These are phyloP conservation scores for Calonectria crousiana DNA, from an alignment of 2,329 filamentous ascomycete species.

Conservation along the genomic window DNA sequence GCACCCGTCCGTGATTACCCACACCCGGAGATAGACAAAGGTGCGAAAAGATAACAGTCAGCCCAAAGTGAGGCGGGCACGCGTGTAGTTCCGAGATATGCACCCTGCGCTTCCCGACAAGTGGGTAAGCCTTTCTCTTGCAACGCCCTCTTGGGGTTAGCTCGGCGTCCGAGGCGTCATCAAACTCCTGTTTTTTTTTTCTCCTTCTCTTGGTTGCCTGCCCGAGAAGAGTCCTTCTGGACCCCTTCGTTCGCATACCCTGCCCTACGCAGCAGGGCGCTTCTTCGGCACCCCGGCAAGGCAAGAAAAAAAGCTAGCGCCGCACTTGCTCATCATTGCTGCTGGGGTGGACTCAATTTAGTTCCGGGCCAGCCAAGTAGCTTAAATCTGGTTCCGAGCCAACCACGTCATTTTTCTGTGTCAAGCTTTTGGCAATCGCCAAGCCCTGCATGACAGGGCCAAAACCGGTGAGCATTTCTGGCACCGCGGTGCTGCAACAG, in stretches of 20 bases:
- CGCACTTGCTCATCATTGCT: not conserved
- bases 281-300: not conserved
- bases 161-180: not conserved
- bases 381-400: not conserved
- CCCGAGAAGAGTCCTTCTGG: not conserved
- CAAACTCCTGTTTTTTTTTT: not conserved
- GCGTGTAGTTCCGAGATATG: not conserved
- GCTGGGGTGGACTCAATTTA: not conserved
- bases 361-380: not conserved
- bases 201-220: not conserved
- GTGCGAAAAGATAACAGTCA: not conserved
- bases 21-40: not conserved
- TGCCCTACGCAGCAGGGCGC: not conserved
- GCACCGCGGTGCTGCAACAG: not conserved
- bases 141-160: not conserved
- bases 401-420: conserved; percentile 8
- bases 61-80: not conserved
- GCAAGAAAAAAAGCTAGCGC: not conserved
- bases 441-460: not conserved
- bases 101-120: not conserved
- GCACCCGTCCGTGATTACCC: not conserved
- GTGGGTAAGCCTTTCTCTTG: not conserved
- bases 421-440: not conserved
- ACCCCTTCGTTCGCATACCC: not conserved
- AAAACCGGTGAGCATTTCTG: not conserved